Evolutionary conservation across 257 asterid genomes (phyloP).

Genomic region (Ajuga chamaepitys): DNA sequence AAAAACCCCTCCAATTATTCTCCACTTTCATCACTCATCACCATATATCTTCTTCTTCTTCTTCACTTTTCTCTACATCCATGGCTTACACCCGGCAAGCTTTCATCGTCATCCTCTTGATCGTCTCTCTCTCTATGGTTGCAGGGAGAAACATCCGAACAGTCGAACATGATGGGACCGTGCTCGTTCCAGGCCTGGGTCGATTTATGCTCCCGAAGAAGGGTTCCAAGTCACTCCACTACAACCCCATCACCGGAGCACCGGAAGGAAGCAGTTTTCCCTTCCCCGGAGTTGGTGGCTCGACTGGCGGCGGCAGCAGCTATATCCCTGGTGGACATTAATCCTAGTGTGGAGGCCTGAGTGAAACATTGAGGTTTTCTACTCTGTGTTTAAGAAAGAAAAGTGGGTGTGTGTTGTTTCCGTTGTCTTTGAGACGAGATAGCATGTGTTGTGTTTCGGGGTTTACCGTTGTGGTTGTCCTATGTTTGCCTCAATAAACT

Average conservation of each 20-base stretch:
- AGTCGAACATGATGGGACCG: slow-evolving; percentile 40
- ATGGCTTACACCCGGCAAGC: slow-evolving; percentile 36
- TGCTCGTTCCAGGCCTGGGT: slow-evolving; percentile 64
- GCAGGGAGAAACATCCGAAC: slow-evolving; percentile 34
- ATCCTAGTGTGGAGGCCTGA: slow-evolving; percentile 52
- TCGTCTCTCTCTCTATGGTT: slow-evolving; percentile 15
- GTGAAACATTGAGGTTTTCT: slow-evolving; percentile 27
- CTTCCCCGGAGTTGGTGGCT: slow-evolving; percentile 27
- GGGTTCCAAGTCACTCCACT: slow-evolving; percentile 34
- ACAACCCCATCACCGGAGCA: slow-evolving; percentile 65
- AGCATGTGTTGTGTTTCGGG: background rate
- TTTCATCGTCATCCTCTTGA: slow-evolving; percentile 15
- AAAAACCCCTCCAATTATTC: slow-evolving; percentile 12
- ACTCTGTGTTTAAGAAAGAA: background rate
- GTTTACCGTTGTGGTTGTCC: slow-evolving; percentile 1
- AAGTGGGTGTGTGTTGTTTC: slow-evolving; percentile 1
- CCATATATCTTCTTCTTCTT: background rate
- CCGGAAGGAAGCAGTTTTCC: slow-evolving; percentile 36
- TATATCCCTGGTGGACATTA: slow-evolving; percentile 62
- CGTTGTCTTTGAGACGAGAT: slow-evolving; percentile 2
- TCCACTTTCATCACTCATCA: slow-evolving; percentile 11
- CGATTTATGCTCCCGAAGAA: slow-evolving; percentile 40
- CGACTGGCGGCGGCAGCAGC: slow-evolving; percentile 13
- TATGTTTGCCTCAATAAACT: slow-evolving; percentile 19
- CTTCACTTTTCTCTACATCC: background rate